Evolutionary conservation across 192 early-diverging fungal species (phyloP), one percentile per base, ranked within the genome.

Genomic region (Funneliformis mosseae): DNA sequence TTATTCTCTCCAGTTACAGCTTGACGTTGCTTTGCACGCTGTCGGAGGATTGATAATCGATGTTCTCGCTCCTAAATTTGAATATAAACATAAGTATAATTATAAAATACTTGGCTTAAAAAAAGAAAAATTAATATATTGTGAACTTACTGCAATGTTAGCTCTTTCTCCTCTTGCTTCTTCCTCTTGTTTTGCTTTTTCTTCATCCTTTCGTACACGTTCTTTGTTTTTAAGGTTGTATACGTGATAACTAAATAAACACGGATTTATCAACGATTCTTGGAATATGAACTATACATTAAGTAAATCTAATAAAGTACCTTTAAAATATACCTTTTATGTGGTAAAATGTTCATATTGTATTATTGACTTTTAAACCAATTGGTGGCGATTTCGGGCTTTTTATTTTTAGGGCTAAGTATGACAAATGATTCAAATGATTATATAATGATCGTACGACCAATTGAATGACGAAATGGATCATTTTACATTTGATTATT

Each of bases 211-310:
- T 9, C 85, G 84, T 41, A 95, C 94, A 69, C 83, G 83, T 71
- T 93, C 94, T 7, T 85, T 82, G 81, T 95, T 95, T 70, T 89
- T 89, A 79, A 89, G 88, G 76, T 88, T 94, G 69, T 94, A 94
- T 21, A 94, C 93, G 82, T 95, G 92, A 90, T 92, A 95, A 66
- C 92, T 93, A 70, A 28, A 61, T 73, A 72, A 41, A 45, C 27
- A 55, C 42, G 55, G 38, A 50, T 5, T 48, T 21, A 9, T 8
- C 5, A 78, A n/a, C 8, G 18, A 41, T 23, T 68, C 43, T n/a
- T n/a, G n/a, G n/a, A n/a, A n/a, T n/a, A n/a, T n/a, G n/a, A 75
- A 74, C 8, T 38, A 60, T 71, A 33, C 55, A 33, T 45, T 71
- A 10, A 66, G 43, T 42, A 43, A 14, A 38, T 7, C n/a, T 4